Evolutionary conservation across 2,329 filamentous ascomycete genomes (phyloP).

Genomic region (Leptographium radiaticola): DNA sequence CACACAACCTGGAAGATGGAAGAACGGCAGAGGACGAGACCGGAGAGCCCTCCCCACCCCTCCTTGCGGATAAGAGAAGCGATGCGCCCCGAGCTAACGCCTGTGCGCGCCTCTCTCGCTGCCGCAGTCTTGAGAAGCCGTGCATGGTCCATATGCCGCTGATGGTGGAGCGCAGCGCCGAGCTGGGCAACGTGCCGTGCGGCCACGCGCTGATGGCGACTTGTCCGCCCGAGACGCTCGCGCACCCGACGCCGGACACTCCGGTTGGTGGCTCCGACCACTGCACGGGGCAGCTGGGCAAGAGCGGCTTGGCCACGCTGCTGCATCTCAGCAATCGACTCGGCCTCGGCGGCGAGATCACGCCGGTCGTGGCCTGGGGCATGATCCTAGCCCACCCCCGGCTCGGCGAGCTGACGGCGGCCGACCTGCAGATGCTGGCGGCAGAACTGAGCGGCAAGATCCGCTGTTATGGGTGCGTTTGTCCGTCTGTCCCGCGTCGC

Average conservation of each 20-base stretch:
- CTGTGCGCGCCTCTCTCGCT: slow-evolving; percentile 23
- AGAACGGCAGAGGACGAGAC: no score
- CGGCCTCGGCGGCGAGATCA: slow-evolving; percentile 80
- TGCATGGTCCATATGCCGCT: slow-evolving; percentile 87
- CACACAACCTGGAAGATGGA: no score
- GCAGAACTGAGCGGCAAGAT: slow-evolving; percentile 68
- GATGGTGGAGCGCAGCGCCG: slow-evolving; percentile 48
- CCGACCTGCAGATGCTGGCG: slow-evolving; percentile 60
- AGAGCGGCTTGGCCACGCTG: slow-evolving; percentile 65
- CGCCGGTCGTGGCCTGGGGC: slow-evolving; percentile 89
- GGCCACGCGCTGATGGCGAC: slow-evolving; percentile 91
- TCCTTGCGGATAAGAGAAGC: no score
- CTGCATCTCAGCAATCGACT: slow-evolving; percentile 74
- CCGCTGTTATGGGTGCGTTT: slow-evolving; percentile 79
- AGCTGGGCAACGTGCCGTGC: slow-evolving; percentile 55
- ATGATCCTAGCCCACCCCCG: slow-evolving; percentile 62
- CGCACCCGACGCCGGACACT: slow-evolving; percentile 33
- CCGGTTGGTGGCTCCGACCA: slow-evolving; percentile 47
- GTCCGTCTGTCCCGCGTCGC: background rate
- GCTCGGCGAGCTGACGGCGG: slow-evolving; percentile 48
- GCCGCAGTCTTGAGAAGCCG: slow-evolving; percentile 65
- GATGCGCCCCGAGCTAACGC: background rate
- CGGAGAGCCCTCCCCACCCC: no score
- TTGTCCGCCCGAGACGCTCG: slow-evolving; percentile 59
- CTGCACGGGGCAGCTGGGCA: slow-evolving; percentile 59